Conservation (phyloP, 2,329 filamentous ascomycete genomes). For the Fusarium sp. region DNA sequence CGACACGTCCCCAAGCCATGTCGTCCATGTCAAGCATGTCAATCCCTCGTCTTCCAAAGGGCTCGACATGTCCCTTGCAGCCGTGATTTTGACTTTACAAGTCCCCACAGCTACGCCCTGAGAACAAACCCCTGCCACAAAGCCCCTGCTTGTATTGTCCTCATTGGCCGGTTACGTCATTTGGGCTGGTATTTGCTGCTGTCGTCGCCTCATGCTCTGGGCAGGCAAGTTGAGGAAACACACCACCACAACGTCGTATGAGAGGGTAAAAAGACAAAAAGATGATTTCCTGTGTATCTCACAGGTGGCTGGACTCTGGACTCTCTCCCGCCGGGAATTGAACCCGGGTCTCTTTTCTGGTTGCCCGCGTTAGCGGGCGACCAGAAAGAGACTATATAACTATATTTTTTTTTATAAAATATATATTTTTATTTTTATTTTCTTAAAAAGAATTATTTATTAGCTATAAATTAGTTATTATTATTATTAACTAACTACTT, state of each 20-base stretch:
- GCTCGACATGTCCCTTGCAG: slow-evolving; percentile 4
- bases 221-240: neutral
- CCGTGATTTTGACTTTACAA: slow-evolving; percentile 8
- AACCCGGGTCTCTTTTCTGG: neutral
- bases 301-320: neutral
- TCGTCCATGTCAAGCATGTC: neutral
- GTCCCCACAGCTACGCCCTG: slow-evolving; percentile 6
- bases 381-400: too few species aligned
- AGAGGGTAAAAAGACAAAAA: neutral
- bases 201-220: neutral
- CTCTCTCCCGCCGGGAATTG: neutral
- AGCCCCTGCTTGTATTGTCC: neutral
- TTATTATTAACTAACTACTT: too few species aligned
- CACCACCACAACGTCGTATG: neutral
- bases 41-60: slow-evolving; percentile 6
- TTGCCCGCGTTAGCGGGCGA: too few species aligned
- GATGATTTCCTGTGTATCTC: neutral
- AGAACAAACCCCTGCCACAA: slow-evolving; percentile 17
- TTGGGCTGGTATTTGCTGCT: neutral
- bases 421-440: too few species aligned
- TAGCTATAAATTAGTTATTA: too few species aligned
- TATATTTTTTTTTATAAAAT: too few species aligned
- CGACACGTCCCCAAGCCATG: neutral
- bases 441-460: too few species aligned
- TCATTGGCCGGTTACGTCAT: slow-evolving; percentile 25